These are phyloP conservation scores for Alternaria solani DNA, from an alignment of 2,329 filamentous ascomycete species.

Conservation along the genomic window DNA sequence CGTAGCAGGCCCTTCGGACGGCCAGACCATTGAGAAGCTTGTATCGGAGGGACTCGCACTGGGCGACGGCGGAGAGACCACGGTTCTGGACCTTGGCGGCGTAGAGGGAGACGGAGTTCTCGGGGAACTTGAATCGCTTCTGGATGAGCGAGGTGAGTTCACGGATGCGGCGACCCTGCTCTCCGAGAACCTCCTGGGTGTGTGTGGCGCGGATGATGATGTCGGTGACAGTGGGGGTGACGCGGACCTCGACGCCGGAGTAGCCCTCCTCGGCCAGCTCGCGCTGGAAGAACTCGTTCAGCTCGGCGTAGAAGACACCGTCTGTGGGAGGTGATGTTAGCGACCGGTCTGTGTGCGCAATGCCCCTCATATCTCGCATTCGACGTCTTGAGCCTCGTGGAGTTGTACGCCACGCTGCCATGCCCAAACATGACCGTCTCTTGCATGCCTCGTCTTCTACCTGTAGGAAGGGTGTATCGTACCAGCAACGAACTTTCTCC, in stretches of 20 bases:
- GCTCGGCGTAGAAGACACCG: slow-evolving; percentile 99
- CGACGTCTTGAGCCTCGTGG: neutral
- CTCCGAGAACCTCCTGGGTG: slow-evolving; percentile 99
- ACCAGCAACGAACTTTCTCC: slow-evolving; percentile 72
- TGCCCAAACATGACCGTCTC: neutral
- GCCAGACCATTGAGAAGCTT: slow-evolving; percentile 99
- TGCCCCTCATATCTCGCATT: slow-evolving; percentile 14
- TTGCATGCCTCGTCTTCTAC: slow-evolving; percentile 15
- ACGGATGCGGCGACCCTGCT: slow-evolving; percentile 99
- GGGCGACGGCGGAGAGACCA: slow-evolving; percentile 98
- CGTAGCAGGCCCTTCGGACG: slow-evolving; percentile 98
- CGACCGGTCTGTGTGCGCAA: slow-evolving; percentile 26
- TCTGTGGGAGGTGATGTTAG: slow-evolving; percentile 60
- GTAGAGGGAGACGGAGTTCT: slow-evolving; percentile 99
- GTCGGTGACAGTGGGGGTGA: slow-evolving; percentile 99
- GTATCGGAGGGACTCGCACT: slow-evolving; percentile 99
- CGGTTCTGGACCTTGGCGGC: slow-evolving; percentile 99
- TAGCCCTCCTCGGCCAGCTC: slow-evolving; percentile 99
- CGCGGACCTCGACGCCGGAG: slow-evolving; percentile 99
- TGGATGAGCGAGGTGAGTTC: slow-evolving; percentile 99
- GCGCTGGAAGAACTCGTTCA: slow-evolving; percentile 99
- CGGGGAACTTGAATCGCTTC: slow-evolving; percentile 99
- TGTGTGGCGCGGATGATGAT: slow-evolving; percentile 99
- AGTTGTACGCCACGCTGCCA: neutral
- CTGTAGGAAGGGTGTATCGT: slow-evolving; percentile 41